phyloP scores from a whole-genome alignment of 257 asterid species.

The Phtheirospermum japonicum region DNA sequence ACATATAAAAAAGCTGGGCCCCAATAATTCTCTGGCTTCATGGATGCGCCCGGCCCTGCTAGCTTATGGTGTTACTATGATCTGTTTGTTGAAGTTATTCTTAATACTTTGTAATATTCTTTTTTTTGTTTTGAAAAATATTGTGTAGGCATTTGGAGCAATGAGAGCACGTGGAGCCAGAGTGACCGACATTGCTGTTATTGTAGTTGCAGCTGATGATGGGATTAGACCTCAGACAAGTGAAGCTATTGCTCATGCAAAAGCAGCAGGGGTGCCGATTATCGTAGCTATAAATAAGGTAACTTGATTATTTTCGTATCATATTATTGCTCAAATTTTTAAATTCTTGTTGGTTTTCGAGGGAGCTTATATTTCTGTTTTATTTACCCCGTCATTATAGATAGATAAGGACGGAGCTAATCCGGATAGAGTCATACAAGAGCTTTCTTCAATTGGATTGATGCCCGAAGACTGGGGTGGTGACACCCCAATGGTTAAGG shows the following conservation, averaged over 20 bases:
- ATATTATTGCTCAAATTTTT: constrained; percentile 14
- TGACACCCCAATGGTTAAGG: constrained; percentile 90
- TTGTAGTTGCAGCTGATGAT: constrained; percentile 99
- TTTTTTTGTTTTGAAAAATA: constrained; percentile 27
- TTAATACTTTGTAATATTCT: background rate
- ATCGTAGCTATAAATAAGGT: constrained; percentile 95
- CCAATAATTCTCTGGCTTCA: too few relatives aligned
- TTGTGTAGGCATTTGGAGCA: constrained; percentile 87
- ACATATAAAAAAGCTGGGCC: too few relatives aligned
- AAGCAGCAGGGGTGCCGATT: constrained; percentile 91
- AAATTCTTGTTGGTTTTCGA: constrained; percentile 18
- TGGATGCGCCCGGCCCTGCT: background rate
- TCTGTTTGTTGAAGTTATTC: background rate
- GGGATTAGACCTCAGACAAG: constrained; percentile 95
- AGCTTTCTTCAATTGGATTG: constrained; percentile 79
- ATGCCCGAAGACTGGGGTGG: constrained; percentile 99
- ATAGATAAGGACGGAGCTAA: constrained; percentile 92
- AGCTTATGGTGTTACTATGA: constrained; percentile 18
- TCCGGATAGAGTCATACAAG: constrained; percentile 90
- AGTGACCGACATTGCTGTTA: constrained; percentile 92
- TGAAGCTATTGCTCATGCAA: constrained; percentile 99
- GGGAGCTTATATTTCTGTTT: constrained; percentile 24
- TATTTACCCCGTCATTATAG: constrained; percentile 37
- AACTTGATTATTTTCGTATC: constrained; percentile 3
- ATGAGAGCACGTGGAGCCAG: constrained; percentile 99